A percentile compares a stretch with the other conserved stretches of the same genome.
phyloP scores from a whole-genome alignment of 306 rosid species.

The apple (Malus domestica) region ASM211411v1 NC_041797.1:6271001-6271500 shows the following conservation, averaged over 20 bases:
- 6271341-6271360: slow-evolving; percentile 40
- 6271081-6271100: slow-evolving; percentile 74
- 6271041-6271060: slow-evolving; percentile 63
- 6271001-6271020: slow-evolving; percentile 49
- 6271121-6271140: slow-evolving; percentile 74
- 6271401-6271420: slow-evolving; percentile 36
- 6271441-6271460: too few relatives aligned
- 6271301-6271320: slow-evolving; percentile 60
- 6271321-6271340: slow-evolving; percentile 68
- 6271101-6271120: slow-evolving; percentile 91
- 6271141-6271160: slow-evolving; percentile 47
- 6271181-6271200: slow-evolving; percentile 61
- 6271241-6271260: slow-evolving; percentile 36
- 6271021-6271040: slow-evolving; percentile 56
- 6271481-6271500: slow-evolving; percentile 63
- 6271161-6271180: slow-evolving; percentile 65
- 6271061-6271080: slow-evolving; percentile 58
- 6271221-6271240: slow-evolving; percentile 82
- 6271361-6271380: slow-evolving; percentile 74
- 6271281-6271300: slow-evolving; percentile 76
- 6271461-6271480: too few relatives aligned
- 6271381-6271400: slow-evolving; percentile 54
- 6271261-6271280: slow-evolving; percentile 54
- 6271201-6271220: slow-evolving; percentile 69
- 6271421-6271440: slow-evolving; percentile 32